These are phyloP conservation scores for Pilasporangium apinafurcum DNA, from an alignment of 352 stramenopile species.

Conservation along the genomic window DNA sequence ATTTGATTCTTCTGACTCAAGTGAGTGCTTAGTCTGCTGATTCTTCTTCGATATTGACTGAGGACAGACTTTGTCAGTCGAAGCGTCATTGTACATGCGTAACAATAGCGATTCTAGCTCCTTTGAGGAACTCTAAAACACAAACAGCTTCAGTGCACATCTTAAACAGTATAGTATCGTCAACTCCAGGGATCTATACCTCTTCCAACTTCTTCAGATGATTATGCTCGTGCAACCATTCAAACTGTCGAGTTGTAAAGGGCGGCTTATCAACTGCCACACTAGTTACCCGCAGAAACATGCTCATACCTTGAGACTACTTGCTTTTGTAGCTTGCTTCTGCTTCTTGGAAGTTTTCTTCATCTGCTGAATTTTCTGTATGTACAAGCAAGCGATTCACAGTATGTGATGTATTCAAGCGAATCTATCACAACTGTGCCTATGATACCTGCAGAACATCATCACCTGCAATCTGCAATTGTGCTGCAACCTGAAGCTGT, in stretches of 20 bases:
- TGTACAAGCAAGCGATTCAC: too few relatives aligned
- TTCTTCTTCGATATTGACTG: constrained; percentile 8
- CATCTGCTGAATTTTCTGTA: constrained; percentile 58
- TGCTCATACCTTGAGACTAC: constrained; percentile 54
- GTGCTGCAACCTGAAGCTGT: constrained; percentile 43
- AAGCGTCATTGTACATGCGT: constrained; percentile 61
- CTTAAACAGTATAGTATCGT: background rate
- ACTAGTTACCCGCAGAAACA: too few relatives aligned
- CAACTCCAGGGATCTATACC: too few relatives aligned
- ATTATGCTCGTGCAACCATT: constrained; percentile 64
- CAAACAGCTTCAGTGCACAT: background rate
- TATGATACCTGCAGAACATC: constrained; percentile 44
- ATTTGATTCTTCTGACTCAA: background rate
- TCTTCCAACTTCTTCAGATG: constrained; percentile 62
- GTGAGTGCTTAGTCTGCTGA: constrained; percentile 3
- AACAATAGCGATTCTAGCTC: constrained; percentile 61
- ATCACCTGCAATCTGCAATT: constrained; percentile 40
- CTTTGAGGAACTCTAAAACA: constrained; percentile 35
- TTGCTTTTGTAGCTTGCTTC: constrained; percentile 43
- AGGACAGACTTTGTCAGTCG: constrained; percentile 6
- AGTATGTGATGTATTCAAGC: background rate
- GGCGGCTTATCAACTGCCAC: too few relatives aligned
- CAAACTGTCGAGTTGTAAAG: constrained; percentile 26
- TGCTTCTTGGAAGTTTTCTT: constrained; percentile 57
- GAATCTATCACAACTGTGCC: background rate